A percentile compares a stretch with the other conserved stretches of the same genome.
Conservation (phyloP, 768 basidiomycete species). For the Hericium erinaceus region DNA sequence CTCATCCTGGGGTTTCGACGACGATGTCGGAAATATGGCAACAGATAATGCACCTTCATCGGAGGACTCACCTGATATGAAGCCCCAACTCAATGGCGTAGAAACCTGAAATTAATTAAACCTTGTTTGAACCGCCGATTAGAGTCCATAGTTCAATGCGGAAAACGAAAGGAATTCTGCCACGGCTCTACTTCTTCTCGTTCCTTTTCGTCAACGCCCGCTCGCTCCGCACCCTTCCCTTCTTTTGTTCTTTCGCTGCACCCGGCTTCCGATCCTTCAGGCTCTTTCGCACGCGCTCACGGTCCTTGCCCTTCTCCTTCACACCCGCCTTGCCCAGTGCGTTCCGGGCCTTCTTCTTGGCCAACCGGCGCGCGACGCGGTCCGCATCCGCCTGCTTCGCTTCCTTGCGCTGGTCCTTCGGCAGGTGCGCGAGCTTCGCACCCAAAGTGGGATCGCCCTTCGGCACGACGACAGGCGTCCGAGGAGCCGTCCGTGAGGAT, state of each 20-base stretch:
- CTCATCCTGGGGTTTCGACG: no score
- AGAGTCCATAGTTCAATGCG: no score
- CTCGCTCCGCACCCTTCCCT: conserved; percentile 43
- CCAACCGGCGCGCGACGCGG: conserved; percentile 73
- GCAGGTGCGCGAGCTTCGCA: conserved; percentile 61
- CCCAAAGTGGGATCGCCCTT: conserved; percentile 83
- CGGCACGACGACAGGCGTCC: conserved; percentile 30
- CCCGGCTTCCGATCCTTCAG: conserved; percentile 21
- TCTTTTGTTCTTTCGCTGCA: conserved; percentile 26
- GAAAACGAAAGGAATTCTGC: no score
- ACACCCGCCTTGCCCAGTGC: conserved; percentile 35
- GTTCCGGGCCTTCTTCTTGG: conserved; percentile 79
- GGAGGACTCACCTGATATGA: no score
- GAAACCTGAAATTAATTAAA: no score
- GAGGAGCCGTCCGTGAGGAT: conserved; percentile 2
- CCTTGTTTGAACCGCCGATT: no score
- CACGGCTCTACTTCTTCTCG: conserved; percentile 37
- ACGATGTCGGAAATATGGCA: no score
- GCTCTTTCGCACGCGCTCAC: conserved; percentile 40
- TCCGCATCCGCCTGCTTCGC: conserved; percentile 73
- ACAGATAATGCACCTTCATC: no score
- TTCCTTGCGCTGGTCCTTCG: conserved; percentile 81
- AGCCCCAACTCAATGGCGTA: no score
- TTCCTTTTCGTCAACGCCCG: conserved; percentile 47
- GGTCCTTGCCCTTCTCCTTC: conserved; percentile 30